A percentile compares a stretch with the other conserved stretches of the same genome.
These are phyloP conservation scores for Blastobotrys malaysiensis DNA, from an alignment of 1,139 yeast genomes.

Conservation along the genomic window DNA sequence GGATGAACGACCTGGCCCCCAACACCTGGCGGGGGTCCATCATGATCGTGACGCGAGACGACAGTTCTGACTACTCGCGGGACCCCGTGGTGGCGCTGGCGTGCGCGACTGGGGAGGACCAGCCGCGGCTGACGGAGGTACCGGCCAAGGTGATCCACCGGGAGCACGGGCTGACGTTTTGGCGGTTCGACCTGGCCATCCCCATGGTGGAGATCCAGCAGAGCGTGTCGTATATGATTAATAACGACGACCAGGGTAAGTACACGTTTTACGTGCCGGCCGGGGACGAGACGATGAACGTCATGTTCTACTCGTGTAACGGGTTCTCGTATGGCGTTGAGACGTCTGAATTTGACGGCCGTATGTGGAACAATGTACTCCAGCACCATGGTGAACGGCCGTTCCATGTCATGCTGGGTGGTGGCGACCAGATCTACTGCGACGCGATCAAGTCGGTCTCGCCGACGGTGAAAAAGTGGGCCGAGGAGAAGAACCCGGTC, in stretches of 20 bases:
- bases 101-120: not conserved
- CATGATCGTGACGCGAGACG: slow-evolving; percentile 52
- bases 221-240: slow-evolving; percentile 54
- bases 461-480: slow-evolving; percentile 54
- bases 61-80: slow-evolving; percentile 26
- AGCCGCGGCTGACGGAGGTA: not conserved
- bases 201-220: slow-evolving; percentile 46
- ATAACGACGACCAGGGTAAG: slow-evolving; percentile 40
- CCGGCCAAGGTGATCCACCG: slow-evolving; percentile 35
- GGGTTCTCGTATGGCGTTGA: slow-evolving; percentile 82
- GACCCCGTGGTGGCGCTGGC: slow-evolving; percentile 16
- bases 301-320: slow-evolving; percentile 80
- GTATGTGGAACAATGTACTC: slow-evolving; percentile 82
- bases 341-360: slow-evolving; percentile 60
- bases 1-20: slow-evolving; percentile 47
- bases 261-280: slow-evolving; percentile 57
- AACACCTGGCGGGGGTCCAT: slow-evolving; percentile 59
- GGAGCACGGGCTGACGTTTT: slow-evolving; percentile 52
- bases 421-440: slow-evolving; percentile 93
- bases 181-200: slow-evolving; percentile 56
- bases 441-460: slow-evolving; percentile 64
- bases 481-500: slow-evolving; percentile 44
- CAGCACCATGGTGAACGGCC: slow-evolving; percentile 55
- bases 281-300: slow-evolving; percentile 60
- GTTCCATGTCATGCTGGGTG: slow-evolving; percentile 94